Percentiles rank a stretch among this genome's conserved stretches.
Conservation (phyloP, 306 rosid genomes). For the Malus orientalis region DNA sequence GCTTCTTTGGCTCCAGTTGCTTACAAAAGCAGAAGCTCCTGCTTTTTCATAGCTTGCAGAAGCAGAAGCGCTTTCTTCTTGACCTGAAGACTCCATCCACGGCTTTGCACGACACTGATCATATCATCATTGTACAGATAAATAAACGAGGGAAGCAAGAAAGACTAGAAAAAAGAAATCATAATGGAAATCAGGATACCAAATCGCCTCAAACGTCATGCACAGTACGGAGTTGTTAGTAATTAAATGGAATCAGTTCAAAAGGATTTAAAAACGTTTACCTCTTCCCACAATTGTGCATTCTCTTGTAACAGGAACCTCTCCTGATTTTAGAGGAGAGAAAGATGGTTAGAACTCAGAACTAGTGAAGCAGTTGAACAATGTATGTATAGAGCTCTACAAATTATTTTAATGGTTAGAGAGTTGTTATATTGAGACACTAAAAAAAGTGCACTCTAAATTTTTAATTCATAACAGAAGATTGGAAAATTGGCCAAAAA, state of each 20-base stretch:
- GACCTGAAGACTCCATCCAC: background rate
- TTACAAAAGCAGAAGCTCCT: background rate
- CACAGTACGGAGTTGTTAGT: background rate
- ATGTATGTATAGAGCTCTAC: too few species aligned
- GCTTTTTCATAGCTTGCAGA: background rate
- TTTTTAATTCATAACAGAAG: too few species aligned
- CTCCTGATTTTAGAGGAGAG: slow-evolving; percentile 31
- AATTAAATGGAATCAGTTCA: background rate
- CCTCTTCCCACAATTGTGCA: slow-evolving; percentile 29
- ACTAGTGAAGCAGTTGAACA: background rate
- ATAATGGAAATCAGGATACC: too few species aligned
- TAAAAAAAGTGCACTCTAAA: too few species aligned
- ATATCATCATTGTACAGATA: background rate
- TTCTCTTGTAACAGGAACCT: slow-evolving; percentile 36
- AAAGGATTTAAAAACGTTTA: slow-evolving; percentile 1
- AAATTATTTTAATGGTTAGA: too few species aligned
- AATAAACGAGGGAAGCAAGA: background rate
- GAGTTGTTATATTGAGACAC: too few species aligned
- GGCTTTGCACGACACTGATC: slow-evolving; percentile 1
- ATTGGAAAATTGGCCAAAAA: too few species aligned
- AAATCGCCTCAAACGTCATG: background rate
- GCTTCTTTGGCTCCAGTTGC: slow-evolving; percentile 9
- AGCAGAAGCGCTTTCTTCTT: slow-evolving; percentile 10
- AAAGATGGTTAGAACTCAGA: background rate
- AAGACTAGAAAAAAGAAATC: too few species aligned